Percentiles rank a stretch among this genome's conserved stretches.
phyloP scores from a whole-genome alignment of 148 eudicot species.

The Diospyros lotus region DNA sequence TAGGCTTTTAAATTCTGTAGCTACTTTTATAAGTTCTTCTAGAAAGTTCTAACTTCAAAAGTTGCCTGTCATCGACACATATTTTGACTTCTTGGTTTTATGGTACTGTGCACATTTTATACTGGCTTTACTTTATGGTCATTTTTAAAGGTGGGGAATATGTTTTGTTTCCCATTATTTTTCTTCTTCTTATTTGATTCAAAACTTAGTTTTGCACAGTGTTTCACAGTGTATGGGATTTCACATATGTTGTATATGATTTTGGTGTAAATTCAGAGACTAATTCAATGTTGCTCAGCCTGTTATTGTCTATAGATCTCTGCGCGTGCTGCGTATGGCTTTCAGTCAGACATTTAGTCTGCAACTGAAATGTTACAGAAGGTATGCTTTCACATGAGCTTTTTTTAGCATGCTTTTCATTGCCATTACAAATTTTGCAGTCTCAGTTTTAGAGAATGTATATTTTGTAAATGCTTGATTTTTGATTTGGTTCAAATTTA shows the following conservation, averaged over 20 bases:
- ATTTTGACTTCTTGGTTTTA: neutral
- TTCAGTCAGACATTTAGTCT: conserved; percentile 22
- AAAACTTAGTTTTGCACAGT: neutral
- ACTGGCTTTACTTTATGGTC: neutral
- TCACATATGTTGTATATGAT: neutral
- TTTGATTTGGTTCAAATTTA: neutral
- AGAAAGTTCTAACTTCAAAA: neutral
- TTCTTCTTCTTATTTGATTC: neutral
- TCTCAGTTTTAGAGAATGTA: neutral
- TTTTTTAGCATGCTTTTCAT: neutral
- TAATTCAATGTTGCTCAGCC: conserved; percentile 25
- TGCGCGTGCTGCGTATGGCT: conserved; percentile 31
- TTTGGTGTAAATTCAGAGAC: neutral
- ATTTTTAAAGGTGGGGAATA: neutral
- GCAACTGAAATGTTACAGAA: conserved; percentile 14
- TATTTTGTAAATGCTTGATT: neutral
- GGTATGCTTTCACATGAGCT: conserved; percentile 19
- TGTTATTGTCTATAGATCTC: conserved; percentile 37
- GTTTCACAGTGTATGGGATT: neutral
- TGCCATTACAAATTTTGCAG: neutral
- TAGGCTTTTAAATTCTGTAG: conserved; percentile 1
- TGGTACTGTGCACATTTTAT: neutral
- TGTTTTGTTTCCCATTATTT: neutral
- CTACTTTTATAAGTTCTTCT: neutral
- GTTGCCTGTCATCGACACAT: neutral